Conservation (phyloP, 768 basidiomycete species). For the Leccinum sublutescens region DNA sequence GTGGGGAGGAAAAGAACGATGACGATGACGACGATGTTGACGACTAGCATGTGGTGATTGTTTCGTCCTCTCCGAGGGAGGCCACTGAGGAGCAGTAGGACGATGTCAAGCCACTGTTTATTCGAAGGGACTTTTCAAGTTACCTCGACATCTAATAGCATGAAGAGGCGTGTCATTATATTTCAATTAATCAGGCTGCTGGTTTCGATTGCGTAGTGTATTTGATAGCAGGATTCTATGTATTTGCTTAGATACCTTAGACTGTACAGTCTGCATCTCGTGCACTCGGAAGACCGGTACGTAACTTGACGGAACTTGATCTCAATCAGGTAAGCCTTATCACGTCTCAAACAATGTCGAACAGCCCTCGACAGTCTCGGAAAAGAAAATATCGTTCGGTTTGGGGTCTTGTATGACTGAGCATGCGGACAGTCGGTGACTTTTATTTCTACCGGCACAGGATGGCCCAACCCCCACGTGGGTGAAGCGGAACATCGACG, state of each 20-base stretch:
- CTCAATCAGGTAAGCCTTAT: not conserved
- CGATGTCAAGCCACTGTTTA: not conserved
- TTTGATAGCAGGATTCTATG: conserved; percentile 4
- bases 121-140: not conserved
- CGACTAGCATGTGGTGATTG: conserved; percentile 25
- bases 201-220: conserved; percentile 11
- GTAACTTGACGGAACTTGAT: not conserved
- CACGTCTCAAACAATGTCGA: conserved; percentile 16
- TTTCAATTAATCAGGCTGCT: conserved; percentile 25
- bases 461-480: conserved; percentile 63
- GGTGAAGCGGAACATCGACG: conserved; percentile 65
- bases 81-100: not conserved
- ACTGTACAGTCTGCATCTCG: not conserved
- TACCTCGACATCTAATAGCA: conserved; percentile 4
- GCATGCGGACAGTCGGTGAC: not conserved
- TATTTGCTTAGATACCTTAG: conserved; percentile 23
- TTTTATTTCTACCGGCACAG: conserved; percentile 33
- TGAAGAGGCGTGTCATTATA: conserved; percentile 21
- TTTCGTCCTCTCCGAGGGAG: not conserved
- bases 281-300: not conserved
- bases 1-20: conserved; percentile 57
- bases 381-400: conserved; percentile 57
- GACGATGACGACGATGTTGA: conserved; percentile 50
- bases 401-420: conserved; percentile 15
- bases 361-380: conserved; percentile 19